These are phyloP conservation scores for Skeletonema marinoi DNA, from an alignment of 108 stramenopile genomes.

Conservation along the genomic window DNA sequence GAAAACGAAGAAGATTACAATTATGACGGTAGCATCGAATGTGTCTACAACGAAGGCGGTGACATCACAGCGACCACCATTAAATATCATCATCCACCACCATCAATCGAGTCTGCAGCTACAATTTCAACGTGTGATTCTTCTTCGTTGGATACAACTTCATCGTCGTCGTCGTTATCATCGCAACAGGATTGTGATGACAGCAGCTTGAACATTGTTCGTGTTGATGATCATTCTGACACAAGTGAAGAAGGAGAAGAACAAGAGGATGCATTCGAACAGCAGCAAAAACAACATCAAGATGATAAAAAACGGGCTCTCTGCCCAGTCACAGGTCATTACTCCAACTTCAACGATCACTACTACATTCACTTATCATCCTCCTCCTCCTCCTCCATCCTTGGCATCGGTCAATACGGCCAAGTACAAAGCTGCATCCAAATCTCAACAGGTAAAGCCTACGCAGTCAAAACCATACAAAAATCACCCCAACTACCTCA, in stretches of 20 bases:
- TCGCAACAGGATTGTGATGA: neutral
- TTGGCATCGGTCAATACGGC: slow-evolving; percentile 39
- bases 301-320: no score
- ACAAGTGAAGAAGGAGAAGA: no score
- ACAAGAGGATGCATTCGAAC: no score
- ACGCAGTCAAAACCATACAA: slow-evolving; percentile 69
- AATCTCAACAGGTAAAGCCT: slow-evolving; percentile 36
- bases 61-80: neutral
- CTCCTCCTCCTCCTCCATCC: neutral
- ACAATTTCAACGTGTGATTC: neutral
- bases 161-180: neutral
- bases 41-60: neutral
- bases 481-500: neutral
- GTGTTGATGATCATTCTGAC: no score
- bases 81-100: neutral
- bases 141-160: neutral
- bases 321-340: slow-evolving; percentile 12
- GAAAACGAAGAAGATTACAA: no score
- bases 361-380: slow-evolving; percentile 5
- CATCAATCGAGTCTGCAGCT: neutral
- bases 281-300: no score
- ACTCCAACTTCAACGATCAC: slow-evolving; percentile 13
- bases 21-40: no score
- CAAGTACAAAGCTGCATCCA: slow-evolving; percentile 35
- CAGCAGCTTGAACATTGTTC: neutral